Percentiles rank a stretch among this genome's conserved stretches.
These are phyloP conservation scores for Artemisia tridentata DNA, from an alignment of 129 eudicot species.

Conservation along the genomic window DNA sequence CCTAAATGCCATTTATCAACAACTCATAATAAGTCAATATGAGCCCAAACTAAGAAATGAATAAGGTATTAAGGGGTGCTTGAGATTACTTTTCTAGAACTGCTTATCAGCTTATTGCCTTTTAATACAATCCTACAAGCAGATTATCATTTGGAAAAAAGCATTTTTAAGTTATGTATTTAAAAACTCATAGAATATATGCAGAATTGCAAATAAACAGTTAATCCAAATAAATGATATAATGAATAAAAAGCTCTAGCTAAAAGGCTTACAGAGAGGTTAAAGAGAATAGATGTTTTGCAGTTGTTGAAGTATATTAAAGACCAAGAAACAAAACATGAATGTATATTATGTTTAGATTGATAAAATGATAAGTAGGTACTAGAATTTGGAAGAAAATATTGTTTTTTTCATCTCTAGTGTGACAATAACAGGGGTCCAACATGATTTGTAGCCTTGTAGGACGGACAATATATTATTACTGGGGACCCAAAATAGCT, in stretches of 20 bases:
- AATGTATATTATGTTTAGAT: neutral
- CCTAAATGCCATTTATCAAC: neutral
- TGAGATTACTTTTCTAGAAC: no score
- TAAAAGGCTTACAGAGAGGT: neutral
- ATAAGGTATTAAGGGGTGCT: neutral
- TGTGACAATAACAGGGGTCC: neutral
- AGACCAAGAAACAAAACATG: neutral
- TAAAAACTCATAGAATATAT: neutral
- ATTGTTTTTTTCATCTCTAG: neutral
- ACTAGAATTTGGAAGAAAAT: neutral
- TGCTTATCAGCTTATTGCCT: neutral
- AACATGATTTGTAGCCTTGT: neutral
- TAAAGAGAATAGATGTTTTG: neutral
- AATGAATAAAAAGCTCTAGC: neutral
- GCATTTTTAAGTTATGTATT: neutral
- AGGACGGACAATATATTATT: no score
- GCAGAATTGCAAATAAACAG: neutral
- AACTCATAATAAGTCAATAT: neutral
- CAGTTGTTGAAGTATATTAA: neutral
- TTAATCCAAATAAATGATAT: neutral
- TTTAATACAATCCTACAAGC: neutral
- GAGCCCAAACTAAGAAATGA: neutral
- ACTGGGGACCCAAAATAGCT: neutral
- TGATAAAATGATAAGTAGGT: neutral
- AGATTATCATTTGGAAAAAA: neutral